These are phyloP conservation scores for Aspergillus nomiae DNA, from an alignment of 2,329 filamentous ascomycete species.

Conservation along the genomic window DNA sequence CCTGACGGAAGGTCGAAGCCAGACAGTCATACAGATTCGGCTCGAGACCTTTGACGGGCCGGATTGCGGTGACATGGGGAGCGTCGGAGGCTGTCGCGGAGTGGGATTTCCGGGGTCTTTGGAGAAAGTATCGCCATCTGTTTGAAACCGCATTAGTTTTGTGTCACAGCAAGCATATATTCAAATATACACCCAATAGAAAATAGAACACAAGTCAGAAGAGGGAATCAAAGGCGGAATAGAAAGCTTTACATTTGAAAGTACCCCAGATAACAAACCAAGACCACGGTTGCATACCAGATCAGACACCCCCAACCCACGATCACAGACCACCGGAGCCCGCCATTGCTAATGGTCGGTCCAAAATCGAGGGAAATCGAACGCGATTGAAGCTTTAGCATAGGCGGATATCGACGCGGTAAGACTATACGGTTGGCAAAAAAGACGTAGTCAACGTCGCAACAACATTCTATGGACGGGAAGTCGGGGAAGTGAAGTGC, in stretches of 20 bases:
- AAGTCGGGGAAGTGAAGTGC: background rate
- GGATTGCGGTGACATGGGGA: slow-evolving; percentile 85
- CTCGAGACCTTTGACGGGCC: slow-evolving; percentile 90
- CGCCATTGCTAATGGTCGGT: slow-evolving; percentile 31
- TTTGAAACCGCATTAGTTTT: background rate
- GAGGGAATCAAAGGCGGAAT: background rate
- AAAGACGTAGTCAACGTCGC: background rate
- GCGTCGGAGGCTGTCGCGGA: slow-evolving; percentile 51
- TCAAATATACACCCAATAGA: background rate
- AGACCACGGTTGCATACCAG: slow-evolving; percentile 59
- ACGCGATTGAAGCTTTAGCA: slow-evolving; percentile 31
- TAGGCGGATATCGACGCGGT: slow-evolving; percentile 23
- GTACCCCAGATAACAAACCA: slow-evolving; percentile 61
- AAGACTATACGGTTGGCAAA: slow-evolving; percentile 8
- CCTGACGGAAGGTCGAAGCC: slow-evolving; percentile 78
- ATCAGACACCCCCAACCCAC: slow-evolving; percentile 51
- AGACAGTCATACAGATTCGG: slow-evolving; percentile 90
- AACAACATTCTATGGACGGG: slow-evolving; percentile 19
- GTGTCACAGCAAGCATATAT: background rate
- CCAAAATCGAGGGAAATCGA: slow-evolving; percentile 23
- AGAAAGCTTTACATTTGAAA: slow-evolving; percentile 55
- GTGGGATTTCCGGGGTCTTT: slow-evolving; percentile 44
- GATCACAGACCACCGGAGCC: slow-evolving; percentile 38
- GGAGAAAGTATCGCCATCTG: slow-evolving; percentile 57
- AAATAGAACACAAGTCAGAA: background rate